A percentile compares a stretch with the other conserved stretches of the same genome.
Evolutionary conservation across 2,329 filamentous ascomycete genomes (phyloP).

Genomic region (Fusarium nygamai): DNA sequence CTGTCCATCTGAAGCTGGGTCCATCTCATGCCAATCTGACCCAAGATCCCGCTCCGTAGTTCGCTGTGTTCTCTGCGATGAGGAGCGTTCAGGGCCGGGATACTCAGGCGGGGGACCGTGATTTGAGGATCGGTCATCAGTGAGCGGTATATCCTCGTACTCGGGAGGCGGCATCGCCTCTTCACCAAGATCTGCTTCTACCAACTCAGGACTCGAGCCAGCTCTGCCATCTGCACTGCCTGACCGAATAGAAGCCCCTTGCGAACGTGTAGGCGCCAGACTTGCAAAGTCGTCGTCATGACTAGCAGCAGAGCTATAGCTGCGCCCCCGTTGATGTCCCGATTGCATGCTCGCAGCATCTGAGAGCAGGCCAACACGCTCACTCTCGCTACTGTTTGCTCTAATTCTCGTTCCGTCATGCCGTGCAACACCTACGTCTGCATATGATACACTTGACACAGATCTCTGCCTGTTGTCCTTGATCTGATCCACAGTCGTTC

Average conservation of each 20-base stretch:
- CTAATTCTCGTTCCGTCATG: constrained; percentile 81
- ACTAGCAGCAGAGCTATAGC: constrained; percentile 64
- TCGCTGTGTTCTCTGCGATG: constrained; percentile 42
- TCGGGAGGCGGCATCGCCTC: constrained; percentile 62
- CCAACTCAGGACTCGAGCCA: constrained; percentile 63
- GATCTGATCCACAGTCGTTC: constrained; percentile 64
- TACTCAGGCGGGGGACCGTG: constrained; percentile 65
- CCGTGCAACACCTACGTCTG: constrained; percentile 77
- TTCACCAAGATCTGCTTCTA: constrained; percentile 62
- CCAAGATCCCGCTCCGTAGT: constrained; percentile 33
- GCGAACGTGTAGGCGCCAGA: constrained; percentile 50
- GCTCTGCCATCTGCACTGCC: constrained; percentile 52
- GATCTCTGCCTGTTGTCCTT: constrained; percentile 71
- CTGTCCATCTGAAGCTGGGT: background rate
- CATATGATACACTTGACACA: constrained; percentile 80
- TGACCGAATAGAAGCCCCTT: constrained; percentile 55
- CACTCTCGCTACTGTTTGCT: constrained; percentile 77
- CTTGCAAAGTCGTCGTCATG: constrained; percentile 59
- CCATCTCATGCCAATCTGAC: constrained; percentile 16
- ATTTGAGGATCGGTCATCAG: constrained; percentile 54
- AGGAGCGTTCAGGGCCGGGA: constrained; percentile 50
- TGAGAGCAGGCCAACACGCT: constrained; percentile 75
- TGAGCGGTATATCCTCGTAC: constrained; percentile 61
- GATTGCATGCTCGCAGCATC: constrained; percentile 72
- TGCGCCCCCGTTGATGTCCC: constrained; percentile 49